Conservation (phyloP, 2,329 filamentous ascomycete species). For the Thelonectria rubi region DNA sequence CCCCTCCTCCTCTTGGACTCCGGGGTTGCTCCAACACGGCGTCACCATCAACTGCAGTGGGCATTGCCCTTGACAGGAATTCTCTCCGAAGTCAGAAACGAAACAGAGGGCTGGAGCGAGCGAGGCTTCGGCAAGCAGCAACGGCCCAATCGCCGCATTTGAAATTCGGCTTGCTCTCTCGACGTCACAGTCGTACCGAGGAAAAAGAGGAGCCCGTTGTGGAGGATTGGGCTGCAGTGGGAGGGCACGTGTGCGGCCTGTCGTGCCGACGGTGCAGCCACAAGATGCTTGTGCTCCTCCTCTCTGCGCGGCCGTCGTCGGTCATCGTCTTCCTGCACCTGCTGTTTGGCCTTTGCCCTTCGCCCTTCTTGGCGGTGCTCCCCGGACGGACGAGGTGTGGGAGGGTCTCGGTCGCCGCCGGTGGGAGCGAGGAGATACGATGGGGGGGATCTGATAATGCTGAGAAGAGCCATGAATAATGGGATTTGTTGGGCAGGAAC, state of each 20-base stretch:
- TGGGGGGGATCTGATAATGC: not conserved
- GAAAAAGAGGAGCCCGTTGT: not conserved
- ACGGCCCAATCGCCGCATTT: conserved; percentile 8
- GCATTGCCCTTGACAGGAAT: conserved; percentile 8
- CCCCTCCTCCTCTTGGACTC: not conserved
- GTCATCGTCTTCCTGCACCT: no score
- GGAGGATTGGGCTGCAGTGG: conserved; percentile 4
- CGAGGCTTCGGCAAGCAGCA: conserved; percentile 17
- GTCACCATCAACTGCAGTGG: no score
- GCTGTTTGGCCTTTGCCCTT: conserved; percentile 4
- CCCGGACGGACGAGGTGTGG: not conserved
- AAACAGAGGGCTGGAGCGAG: conserved; percentile 15
- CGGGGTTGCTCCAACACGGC: not conserved
- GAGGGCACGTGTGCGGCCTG: conserved; percentile 17
- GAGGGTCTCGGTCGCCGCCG: conserved; percentile 16
- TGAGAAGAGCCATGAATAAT: conserved; percentile 1
- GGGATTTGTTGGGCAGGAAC: not conserved
- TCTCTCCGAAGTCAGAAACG: conserved; percentile 7
- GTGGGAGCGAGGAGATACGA: conserved; percentile 3
- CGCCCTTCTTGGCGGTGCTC: conserved; percentile 18
- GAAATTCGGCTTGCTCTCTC: conserved; percentile 11
- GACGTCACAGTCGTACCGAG: not conserved
- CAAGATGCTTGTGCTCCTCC: conserved; percentile 15
- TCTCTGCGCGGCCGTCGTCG: no score
- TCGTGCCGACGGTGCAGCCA: conserved; percentile 1